phyloP scores from a whole-genome alignment of 208 protist genomes.

The Leishmania martiniquensis region DNA sequence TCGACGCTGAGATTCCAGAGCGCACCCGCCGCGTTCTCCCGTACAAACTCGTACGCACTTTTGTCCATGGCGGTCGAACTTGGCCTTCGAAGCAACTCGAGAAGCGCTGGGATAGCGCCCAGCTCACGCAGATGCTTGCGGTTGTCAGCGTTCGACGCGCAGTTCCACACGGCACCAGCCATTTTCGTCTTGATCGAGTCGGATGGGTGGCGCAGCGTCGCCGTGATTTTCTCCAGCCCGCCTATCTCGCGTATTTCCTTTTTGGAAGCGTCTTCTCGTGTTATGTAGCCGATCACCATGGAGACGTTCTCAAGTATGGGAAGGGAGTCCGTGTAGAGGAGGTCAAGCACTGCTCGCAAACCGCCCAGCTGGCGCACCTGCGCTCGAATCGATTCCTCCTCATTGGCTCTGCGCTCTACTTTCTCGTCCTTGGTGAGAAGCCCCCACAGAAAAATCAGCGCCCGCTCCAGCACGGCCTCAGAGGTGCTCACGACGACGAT shows the following conservation, averaged over 20 bases:
- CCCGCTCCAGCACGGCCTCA: constrained; percentile 86
- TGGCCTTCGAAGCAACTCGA: constrained; percentile 67
- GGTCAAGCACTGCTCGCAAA: constrained; percentile 84
- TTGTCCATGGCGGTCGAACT: constrained; percentile 17
- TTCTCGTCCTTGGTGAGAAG: constrained; percentile 78
- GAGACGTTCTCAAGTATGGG: constrained; percentile 92
- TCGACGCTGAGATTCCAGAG: constrained; percentile 95
- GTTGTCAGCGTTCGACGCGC: constrained; percentile 91
- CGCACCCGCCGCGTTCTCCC: constrained; percentile 92
- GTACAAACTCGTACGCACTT: constrained; percentile 76
- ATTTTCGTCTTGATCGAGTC: constrained; percentile 93
- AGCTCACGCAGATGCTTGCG: constrained; percentile 85
- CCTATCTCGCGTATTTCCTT: constrained; percentile 83
- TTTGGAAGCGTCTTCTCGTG: constrained; percentile 91
- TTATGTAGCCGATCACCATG: constrained; percentile 95
- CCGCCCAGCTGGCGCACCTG: constrained; percentile 78
- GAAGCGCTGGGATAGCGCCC: constrained; percentile 81
- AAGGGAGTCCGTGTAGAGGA: constrained; percentile 91
- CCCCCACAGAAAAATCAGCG: constrained; percentile 90
- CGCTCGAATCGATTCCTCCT: constrained; percentile 51
- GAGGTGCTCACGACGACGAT: constrained; percentile 88
- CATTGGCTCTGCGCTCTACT: constrained; percentile 45
- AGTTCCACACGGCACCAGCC: constrained; percentile 95
- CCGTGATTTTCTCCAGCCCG: constrained; percentile 92
- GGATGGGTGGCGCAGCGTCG: constrained; percentile 86